Conservation (phyloP, 2,329 filamentous ascomycete species). For the Colletotrichum higginsianum region DNA sequence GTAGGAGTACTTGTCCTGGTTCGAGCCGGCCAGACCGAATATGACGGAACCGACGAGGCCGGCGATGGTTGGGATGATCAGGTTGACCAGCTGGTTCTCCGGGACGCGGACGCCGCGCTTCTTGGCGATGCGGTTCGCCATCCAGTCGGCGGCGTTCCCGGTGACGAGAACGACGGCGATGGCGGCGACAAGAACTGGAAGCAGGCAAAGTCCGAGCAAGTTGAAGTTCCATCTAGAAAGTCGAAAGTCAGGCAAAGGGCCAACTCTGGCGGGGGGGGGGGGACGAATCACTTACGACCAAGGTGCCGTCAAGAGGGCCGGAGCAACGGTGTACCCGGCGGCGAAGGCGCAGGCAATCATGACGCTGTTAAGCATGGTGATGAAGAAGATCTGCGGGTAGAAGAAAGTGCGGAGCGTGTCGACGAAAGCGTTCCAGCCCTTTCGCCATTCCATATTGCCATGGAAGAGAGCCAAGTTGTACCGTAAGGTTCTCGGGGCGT, state of each 20-base stretch:
- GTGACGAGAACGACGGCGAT: constrained; percentile 51
- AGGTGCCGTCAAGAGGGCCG: constrained; percentile 31
- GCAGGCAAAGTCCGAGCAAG: constrained; percentile 47
- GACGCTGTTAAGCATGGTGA: constrained; percentile 49
- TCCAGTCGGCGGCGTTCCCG: constrained; percentile 49
- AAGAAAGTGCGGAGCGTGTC: constrained; percentile 51
- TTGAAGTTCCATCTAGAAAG: constrained; percentile 48
- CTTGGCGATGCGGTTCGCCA: constrained; percentile 49
- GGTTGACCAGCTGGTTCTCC: constrained; percentile 51
- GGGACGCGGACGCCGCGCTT: constrained; percentile 49
- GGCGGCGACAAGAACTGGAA: constrained; percentile 49
- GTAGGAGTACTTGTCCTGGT: constrained; percentile 46
- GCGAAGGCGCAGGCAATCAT: constrained; percentile 50
- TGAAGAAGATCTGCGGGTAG: constrained; percentile 53
- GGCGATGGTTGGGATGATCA: constrained; percentile 48
- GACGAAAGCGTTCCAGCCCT: constrained; percentile 46
- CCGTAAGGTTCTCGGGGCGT: constrained; percentile 46
- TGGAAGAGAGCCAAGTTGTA: constrained; percentile 53
- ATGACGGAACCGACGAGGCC: constrained; percentile 50
- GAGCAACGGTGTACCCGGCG: constrained; percentile 45
- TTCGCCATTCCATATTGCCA: constrained; percentile 46
- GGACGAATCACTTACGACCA: constrained; percentile 31
- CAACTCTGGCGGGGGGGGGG: rapidly evolving
- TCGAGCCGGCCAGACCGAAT: constrained; percentile 50
- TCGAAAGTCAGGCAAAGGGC: neutral